These are phyloP conservation scores for Phytophthora cactorum DNA, from an alignment of 352 stramenopile genomes.

Conservation along the genomic window DNA sequence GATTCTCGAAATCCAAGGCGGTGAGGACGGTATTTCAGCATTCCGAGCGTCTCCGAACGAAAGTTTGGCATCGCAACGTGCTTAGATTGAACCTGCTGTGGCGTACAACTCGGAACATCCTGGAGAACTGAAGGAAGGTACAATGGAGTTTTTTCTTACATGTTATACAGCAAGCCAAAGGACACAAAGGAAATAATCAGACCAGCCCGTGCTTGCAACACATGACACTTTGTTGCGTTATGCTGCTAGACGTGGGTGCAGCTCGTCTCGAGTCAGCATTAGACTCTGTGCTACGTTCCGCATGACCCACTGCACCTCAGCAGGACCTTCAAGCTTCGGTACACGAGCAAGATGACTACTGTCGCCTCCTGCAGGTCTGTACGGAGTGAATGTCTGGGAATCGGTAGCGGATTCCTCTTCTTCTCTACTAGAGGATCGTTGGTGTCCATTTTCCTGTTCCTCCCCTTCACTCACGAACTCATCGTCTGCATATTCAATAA, in stretches of 20 bases:
- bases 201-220: constrained; percentile 18
- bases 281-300: constrained; percentile 73
- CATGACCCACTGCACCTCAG: constrained; percentile 82
- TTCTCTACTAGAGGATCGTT: background rate
- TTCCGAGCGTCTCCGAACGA: constrained; percentile 71
- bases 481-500: constrained; percentile 82
- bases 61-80: constrained; percentile 28
- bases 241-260: constrained; percentile 26
- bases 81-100: constrained; percentile 18
- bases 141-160: constrained; percentile 38
- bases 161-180: constrained; percentile 25
- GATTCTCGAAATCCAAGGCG: constrained; percentile 45
- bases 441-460: background rate
- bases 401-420: constrained; percentile 11
- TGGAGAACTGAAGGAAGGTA: constrained; percentile 18
- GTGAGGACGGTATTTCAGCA: constrained; percentile 37
- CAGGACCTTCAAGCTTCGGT: constrained; percentile 39
- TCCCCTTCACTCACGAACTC: constrained; percentile 60
- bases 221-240: constrained; percentile 6
- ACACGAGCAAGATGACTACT: constrained; percentile 10
- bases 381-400: constrained; percentile 19
- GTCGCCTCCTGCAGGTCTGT: constrained; percentile 23
- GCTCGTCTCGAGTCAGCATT: constrained; percentile 62
- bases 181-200: constrained; percentile 5
- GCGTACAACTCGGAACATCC: constrained; percentile 6